Base-by-base conservation (phyloP, 2,329 filamentous ascomycete genomes). In the Cytospora leucostoma region DNA sequence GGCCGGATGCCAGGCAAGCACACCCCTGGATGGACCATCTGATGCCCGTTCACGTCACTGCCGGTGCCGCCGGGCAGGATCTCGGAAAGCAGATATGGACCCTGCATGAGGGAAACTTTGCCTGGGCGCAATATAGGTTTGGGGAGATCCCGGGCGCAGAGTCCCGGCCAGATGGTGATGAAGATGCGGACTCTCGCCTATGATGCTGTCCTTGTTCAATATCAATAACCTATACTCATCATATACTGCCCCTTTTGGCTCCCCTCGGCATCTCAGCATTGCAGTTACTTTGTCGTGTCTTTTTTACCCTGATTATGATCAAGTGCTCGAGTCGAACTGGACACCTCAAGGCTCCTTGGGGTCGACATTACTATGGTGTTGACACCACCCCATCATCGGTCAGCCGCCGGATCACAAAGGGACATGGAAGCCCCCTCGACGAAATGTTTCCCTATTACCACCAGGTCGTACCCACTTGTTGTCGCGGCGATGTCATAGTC, bases 21-120 rank as follows among this genome's bases (percentile, higher is more conserved):
- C 80, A 82, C 52, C 80, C 80, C 52, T 77, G 74, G 54, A 80
- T 82, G 73, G 80, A 83, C 54, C 80, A 83, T 51, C 66, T 83
- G 12, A 81, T 82, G 79, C 80, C 80, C 0, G 70, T 81, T 0
- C 78, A 79, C 51, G 75, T 83, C 17, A 73, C 77, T 0, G 80
- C 79, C 1, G 80, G 80, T 0, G 80, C 79, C 0, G 80, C 78
- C 0, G 76, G 77, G 3, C 10, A 11, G 33, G 65, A 66, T 38
- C 11, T 60, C 13, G 65, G 65, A 2, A 49, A 64, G 37, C 65
- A 66, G 33, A 27, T 66, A 2, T 67, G 65, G 65, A 66, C 64
- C 2, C 21, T 58, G 37, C 65, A 66, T 13, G 65, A 67, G 37
- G 64, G 65, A 12, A 57, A 50, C 54, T 66, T 67, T 13, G 64